phyloP scores from a whole-genome alignment of 2,329 filamentous ascomycete species.

The Cordyceps cicadae region DNA sequence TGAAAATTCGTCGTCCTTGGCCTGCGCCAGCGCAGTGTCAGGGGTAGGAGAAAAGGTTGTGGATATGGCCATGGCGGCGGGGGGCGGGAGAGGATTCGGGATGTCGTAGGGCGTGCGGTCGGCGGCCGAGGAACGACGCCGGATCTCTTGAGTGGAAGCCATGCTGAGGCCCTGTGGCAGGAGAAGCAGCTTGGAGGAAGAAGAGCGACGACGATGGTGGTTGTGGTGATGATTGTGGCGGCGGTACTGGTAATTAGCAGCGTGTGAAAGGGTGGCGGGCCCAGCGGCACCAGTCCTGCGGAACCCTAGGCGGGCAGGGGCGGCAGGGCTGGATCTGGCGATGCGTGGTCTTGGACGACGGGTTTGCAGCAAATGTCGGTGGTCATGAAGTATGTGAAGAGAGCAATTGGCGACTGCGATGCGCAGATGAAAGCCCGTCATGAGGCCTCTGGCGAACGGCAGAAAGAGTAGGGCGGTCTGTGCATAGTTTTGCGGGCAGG shows the following conservation, averaged over 20 bases:
- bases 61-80: conserved; percentile 18
- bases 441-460: conserved; percentile 22
- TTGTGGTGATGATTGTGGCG: conserved; percentile 19
- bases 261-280: conserved; percentile 15
- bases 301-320: conserved; percentile 31
- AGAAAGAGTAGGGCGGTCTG: not conserved
- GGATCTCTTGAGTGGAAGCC: conserved; percentile 30
- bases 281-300: conserved; percentile 23
- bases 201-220: conserved; percentile 22
- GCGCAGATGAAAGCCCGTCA: conserved; percentile 40
- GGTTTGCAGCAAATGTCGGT: conserved; percentile 31
- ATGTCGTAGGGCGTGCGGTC: conserved; percentile 21
- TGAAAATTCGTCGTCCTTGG: conserved; percentile 6
- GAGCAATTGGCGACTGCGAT: conserved; percentile 40
- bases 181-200: not conserved
- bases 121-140: conserved; percentile 31
- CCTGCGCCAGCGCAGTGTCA: conserved; percentile 13
- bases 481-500: not conserved
- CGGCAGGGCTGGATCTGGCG: conserved; percentile 34
- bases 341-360: conserved; percentile 32
- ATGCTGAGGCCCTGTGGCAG: conserved; percentile 19
- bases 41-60: conserved; percentile 18
- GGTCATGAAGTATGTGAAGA: conserved; percentile 37
- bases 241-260: conserved; percentile 26
- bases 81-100: conserved; percentile 22